Evolutionary conservation across 2,329 filamentous ascomycete genomes (phyloP).

Genomic region (Monosporascus sp.): DNA sequence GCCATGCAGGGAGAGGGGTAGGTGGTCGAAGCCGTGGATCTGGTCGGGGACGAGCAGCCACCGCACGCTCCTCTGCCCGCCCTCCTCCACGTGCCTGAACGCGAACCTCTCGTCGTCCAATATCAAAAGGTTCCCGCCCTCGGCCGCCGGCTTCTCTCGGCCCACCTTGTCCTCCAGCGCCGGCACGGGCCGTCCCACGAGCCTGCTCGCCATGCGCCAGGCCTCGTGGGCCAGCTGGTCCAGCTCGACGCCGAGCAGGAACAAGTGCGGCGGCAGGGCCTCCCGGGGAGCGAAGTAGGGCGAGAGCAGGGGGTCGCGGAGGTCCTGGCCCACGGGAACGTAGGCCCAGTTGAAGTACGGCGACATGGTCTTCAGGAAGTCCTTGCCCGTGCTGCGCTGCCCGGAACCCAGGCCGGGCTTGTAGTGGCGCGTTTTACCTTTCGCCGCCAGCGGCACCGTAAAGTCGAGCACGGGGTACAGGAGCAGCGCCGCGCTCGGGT

Average conservation of each 20-base stretch:
- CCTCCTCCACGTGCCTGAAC: slow-evolving; percentile 25
- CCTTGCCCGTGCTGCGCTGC: slow-evolving; percentile 18
- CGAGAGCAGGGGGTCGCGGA: slow-evolving; percentile 35
- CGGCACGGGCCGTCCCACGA: slow-evolving; percentile 28
- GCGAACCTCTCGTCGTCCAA: slow-evolving; percentile 30
- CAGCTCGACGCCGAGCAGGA: slow-evolving; percentile 38
- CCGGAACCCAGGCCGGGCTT: slow-evolving; percentile 25
- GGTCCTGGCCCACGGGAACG: slow-evolving; percentile 26
- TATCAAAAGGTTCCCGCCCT: slow-evolving; percentile 13
- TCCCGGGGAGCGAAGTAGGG: slow-evolving; percentile 28
- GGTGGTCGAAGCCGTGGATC: slow-evolving; percentile 35
- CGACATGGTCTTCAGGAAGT: slow-evolving; percentile 23
- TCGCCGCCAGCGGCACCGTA: slow-evolving; percentile 22
- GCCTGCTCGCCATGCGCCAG: slow-evolving; percentile 31
- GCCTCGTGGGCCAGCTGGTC: slow-evolving; percentile 40
- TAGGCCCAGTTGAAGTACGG: slow-evolving; percentile 38
- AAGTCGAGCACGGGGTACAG: slow-evolving; percentile 39
- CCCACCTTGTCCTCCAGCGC: slow-evolving; percentile 23
- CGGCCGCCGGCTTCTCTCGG: slow-evolving; percentile 12
- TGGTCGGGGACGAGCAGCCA: slow-evolving; percentile 39
- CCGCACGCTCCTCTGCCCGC: slow-evolving; percentile 24
- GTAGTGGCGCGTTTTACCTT: slow-evolving; percentile 29
- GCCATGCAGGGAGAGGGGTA: slow-evolving; percentile 21
- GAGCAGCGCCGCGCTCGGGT: slow-evolving; percentile 24
- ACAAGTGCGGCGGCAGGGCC: slow-evolving; percentile 35